A percentile compares a stretch with the other conserved stretches of the same genome.
Evolutionary conservation across 805 yeast genomes (phyloP).

Genomic region (Lachancea mirantina): DNA sequence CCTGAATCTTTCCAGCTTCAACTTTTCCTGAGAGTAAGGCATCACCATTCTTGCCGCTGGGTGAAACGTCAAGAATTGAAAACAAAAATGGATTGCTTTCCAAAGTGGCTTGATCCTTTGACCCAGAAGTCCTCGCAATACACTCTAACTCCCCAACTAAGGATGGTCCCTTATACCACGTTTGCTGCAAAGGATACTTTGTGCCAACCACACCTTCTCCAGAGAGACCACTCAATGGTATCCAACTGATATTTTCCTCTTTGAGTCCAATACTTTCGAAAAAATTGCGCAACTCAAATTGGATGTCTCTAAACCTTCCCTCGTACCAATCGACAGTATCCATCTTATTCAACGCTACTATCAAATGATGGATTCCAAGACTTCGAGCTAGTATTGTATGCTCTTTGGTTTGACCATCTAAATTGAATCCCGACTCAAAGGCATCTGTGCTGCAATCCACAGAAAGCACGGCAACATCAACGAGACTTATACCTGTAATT

Average conservation of each 20-base stretch:
- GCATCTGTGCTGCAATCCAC: slow-evolving; percentile 98
- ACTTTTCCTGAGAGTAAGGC: slow-evolving; percentile 57
- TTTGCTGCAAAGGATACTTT: slow-evolving; percentile 52
- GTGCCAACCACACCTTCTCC: slow-evolving; percentile 92
- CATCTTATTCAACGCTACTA: slow-evolving; percentile 92
- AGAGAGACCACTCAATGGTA: slow-evolving; percentile 93
- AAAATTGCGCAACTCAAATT: slow-evolving; percentile 65
- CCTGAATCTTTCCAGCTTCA: slow-evolving; percentile 59
- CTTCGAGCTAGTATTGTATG: slow-evolving; percentile 94
- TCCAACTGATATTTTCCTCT: slow-evolving; percentile 69
- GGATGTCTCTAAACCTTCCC: slow-evolving; percentile 88
- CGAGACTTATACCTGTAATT: slow-evolving; percentile 99
- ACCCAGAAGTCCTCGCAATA: slow-evolving; percentile 16
- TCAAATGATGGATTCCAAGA: slow-evolving; percentile 85
- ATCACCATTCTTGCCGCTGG: slow-evolving; percentile 42
- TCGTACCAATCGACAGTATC: slow-evolving; percentile 93
- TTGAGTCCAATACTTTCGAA: slow-evolving; percentile 77
- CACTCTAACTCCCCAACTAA: slow-evolving; percentile 74
- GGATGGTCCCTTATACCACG: slow-evolving; percentile 90
- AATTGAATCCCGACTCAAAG: slow-evolving; percentile 96
- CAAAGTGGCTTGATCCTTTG: slow-evolving; percentile 18
- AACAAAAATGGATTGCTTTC: slow-evolving; percentile 44
- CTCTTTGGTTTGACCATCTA: slow-evolving; percentile 98
- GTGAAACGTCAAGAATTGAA: slow-evolving; percentile 56
- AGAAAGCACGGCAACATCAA: slow-evolving; percentile 93